Percentiles rank a stretch among this genome's conserved stretches.
phyloP scores from a whole-genome alignment of 805 yeast species.

The Lipomyces lipofer region DNA sequence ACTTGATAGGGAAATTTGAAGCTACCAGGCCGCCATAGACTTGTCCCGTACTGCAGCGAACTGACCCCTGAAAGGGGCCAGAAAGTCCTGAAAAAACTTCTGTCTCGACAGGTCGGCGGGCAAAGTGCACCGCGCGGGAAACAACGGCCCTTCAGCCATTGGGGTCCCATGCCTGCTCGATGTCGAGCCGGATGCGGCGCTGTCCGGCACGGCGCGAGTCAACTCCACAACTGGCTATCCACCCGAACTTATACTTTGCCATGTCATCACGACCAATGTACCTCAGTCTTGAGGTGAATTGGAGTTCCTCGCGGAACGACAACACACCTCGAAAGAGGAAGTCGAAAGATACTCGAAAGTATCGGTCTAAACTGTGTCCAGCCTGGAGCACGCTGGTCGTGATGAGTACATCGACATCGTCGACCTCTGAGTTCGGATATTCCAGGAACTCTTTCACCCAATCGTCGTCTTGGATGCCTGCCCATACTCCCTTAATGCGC shows the following conservation, averaged over 20 bases:
- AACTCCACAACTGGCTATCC: not conserved
- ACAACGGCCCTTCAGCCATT: too few relatives aligned
- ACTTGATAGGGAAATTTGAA: too few relatives aligned
- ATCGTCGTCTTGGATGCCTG: not conserved
- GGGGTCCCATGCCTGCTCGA: not conserved
- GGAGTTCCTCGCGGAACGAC: conserved; percentile 3
- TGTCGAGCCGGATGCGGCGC: not conserved
- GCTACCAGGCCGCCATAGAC: too few relatives aligned
- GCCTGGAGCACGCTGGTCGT: conserved; percentile 14
- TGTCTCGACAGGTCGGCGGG: not conserved
- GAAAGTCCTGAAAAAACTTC: not conserved
- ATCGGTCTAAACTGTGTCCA: conserved; percentile 13
- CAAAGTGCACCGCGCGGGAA: too few relatives aligned
- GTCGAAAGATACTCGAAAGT: conserved; percentile 8
- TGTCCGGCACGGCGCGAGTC: not conserved
- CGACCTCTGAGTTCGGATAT: not conserved
- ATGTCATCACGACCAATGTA: not conserved
- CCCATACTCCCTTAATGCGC: not conserved
- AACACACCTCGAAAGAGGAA: conserved; percentile 9
- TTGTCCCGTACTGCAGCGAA: not conserved
- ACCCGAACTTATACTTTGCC: not conserved
- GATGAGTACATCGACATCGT: conserved; percentile 4
- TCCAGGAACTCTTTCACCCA: conserved; percentile 6
- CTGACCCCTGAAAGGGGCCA: not conserved
- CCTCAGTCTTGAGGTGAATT: not conserved